Evolutionary conservation across 192 early-diverging fungal species (phyloP), one percentile per base, ranked within the genome.

Genomic region (Entomortierella beljakovae): DNA sequence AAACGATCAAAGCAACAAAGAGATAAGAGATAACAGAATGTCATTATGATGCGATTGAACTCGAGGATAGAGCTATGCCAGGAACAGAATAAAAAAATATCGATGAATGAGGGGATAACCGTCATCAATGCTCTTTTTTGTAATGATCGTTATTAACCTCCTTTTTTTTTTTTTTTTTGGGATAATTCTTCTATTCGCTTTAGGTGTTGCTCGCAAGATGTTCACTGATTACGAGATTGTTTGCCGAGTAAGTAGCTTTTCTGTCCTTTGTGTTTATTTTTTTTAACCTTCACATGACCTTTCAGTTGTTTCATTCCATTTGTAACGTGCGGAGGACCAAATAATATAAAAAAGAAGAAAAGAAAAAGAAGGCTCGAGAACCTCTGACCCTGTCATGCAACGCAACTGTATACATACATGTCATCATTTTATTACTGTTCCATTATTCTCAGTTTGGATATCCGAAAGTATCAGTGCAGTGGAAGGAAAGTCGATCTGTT

Each of bases 181-280:
- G 42, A 28, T 54, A 42, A 20, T 20, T 23, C 63, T 71, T 48
- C 58, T 52, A 54, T 63, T 65, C n/a, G 29, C 52, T 22, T 61
- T 60, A 88, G 87, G 88, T 29, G 80, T 88, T 68, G 92, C 92
- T 18, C 86, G 94, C 43, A 93, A 90, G 69, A 95, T 93, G 89
- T 97, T 90, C 79, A 95, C 96, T 57, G 96, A 98, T 81, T 99
- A 97, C 64, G 97, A 99, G 75, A 94, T 99, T 67, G 84, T 98
- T 43, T 96, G 94, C 81, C 88, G 91, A 74, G 93, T 95, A 83
- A 88, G 88, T 83, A 20, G 28, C 22, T 53, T 51, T 34, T 70
- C 26, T 10, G 11, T 43, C 26, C n/a, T 5, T 29, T 31, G 13
- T n/a, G 28, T 48, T 61, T 26, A 43, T 6, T 35, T 35, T 57